Conservation (phyloP, 2,329 filamentous ascomycete genomes). For the Teratosphaeria viscida region DNA sequence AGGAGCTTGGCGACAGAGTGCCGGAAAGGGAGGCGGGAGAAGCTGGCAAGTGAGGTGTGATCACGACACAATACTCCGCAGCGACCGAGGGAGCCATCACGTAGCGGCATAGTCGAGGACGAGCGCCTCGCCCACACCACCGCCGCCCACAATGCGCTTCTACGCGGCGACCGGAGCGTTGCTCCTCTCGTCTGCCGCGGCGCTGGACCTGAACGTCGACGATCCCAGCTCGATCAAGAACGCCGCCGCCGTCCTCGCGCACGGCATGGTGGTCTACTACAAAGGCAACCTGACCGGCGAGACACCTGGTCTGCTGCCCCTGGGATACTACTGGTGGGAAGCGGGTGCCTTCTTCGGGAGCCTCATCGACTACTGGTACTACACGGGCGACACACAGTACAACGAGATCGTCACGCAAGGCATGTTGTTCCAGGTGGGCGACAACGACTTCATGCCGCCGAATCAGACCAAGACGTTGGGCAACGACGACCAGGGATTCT, state of each 20-base stretch:
- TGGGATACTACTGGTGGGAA: conserved; percentile 69
- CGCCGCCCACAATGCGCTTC: neutral
- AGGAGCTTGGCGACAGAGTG: neutral
- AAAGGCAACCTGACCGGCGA: conserved; percentile 41
- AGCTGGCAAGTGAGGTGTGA: neutral
- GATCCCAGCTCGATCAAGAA: conserved; percentile 31
- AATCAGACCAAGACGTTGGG: conserved; percentile 33
- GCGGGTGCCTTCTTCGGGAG: conserved; percentile 53
- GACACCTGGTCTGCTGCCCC: conserved; percentile 46
- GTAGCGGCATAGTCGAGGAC: neutral
- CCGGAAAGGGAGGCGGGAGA: neutral
- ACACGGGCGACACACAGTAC: conserved; percentile 55
- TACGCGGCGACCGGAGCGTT: neutral
- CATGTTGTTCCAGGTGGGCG: conserved; percentile 51
- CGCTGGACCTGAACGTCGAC: conserved; percentile 12
- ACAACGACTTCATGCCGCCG: conserved; percentile 48
- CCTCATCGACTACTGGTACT: conserved; percentile 60
- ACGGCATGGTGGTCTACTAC: conserved; percentile 44
- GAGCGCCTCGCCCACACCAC: neutral
- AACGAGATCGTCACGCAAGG: conserved; percentile 46
- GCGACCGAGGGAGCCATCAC: neutral
- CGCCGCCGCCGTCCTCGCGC: conserved; percentile 33
- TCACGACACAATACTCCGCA: neutral
- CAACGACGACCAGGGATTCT: conserved; percentile 50
- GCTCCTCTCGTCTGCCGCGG: conserved; percentile 7